Percentiles rank a stretch among this genome's conserved stretches.
Evolutionary conservation across 352 stramenopile genomes (phyloP).

Genomic region (Pythium sp.): DNA sequence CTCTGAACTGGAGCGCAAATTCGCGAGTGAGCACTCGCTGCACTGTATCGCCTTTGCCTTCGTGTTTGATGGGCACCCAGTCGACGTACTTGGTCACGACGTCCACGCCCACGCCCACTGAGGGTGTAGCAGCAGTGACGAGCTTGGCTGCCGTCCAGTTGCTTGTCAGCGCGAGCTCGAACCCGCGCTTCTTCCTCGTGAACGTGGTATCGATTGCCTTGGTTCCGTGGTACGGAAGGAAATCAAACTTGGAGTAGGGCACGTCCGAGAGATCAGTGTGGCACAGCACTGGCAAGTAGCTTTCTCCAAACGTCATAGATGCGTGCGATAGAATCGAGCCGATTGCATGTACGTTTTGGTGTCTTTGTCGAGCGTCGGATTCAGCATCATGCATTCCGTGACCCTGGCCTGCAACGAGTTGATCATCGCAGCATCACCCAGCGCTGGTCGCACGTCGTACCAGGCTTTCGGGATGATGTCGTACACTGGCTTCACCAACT

Average conservation of each 20-base stretch:
- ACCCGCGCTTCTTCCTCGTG: too few species aligned
- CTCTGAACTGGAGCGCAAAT: background rate
- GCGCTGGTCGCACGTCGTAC: background rate
- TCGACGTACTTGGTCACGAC: background rate
- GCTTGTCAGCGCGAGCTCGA: too few species aligned
- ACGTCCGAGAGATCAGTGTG: too few species aligned
- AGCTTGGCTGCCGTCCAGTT: too few species aligned
- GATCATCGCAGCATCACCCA: background rate
- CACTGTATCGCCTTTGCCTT: background rate
- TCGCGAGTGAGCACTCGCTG: background rate
- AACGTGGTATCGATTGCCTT: too few species aligned
- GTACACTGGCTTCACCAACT: background rate
- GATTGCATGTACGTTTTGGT: background rate
- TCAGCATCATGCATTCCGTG: background rate
- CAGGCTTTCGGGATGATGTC: background rate
- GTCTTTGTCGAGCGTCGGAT: background rate
- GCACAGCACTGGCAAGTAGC: too few species aligned
- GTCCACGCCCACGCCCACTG: background rate
- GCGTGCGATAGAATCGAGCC: too few species aligned
- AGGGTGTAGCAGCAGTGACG: too few species aligned
- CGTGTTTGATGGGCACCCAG: background rate
- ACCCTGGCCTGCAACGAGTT: background rate
- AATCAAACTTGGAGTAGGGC: too few species aligned
- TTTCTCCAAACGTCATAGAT: too few species aligned
- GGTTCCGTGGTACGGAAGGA: too few species aligned